A percentile compares a stretch with the other conserved stretches of the same genome.
Conservation (phyloP, 2,329 filamentous ascomycete genomes). For the Lachnellula cervina region DNA sequence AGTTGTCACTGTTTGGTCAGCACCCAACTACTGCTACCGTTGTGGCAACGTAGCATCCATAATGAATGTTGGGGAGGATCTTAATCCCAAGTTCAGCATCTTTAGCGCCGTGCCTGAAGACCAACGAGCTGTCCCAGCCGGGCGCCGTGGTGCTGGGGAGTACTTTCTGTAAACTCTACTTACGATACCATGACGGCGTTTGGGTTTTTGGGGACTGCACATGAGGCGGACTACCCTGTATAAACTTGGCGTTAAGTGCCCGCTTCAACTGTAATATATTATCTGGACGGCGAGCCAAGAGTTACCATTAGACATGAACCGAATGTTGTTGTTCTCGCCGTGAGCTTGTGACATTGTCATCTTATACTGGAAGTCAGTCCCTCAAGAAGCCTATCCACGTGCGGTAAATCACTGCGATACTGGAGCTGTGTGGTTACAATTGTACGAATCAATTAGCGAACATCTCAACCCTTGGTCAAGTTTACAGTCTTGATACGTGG, state of each 20-base stretch:
- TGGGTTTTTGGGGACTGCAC: background rate
- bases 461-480: no score
- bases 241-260: background rate
- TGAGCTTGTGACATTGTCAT: no score
- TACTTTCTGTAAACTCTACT: slow-evolving; percentile 52
- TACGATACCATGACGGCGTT: background rate
- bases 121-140: slow-evolving; percentile 72
- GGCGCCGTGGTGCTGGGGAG: slow-evolving; percentile 60
- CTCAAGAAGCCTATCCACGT: no score
- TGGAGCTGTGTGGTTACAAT: no score
- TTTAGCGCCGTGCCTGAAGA: slow-evolving; percentile 87
- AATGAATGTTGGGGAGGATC: slow-evolving; percentile 81
- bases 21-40: slow-evolving; percentile 44
- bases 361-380: no score
- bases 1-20: slow-evolving; percentile 70
- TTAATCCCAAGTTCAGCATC: slow-evolving; percentile 88
- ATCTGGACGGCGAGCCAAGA: background rate
- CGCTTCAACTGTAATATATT: background rate
- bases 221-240: background rate
- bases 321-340: no score
- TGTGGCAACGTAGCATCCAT: slow-evolving; percentile 63
- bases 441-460: no score
- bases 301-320: background rate
- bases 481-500: no score
- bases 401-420: no score